Base-by-base conservation (phyloP, 2,329 filamentous ascomycete species). In the Stagonosporopsis vannaccii region DNA sequence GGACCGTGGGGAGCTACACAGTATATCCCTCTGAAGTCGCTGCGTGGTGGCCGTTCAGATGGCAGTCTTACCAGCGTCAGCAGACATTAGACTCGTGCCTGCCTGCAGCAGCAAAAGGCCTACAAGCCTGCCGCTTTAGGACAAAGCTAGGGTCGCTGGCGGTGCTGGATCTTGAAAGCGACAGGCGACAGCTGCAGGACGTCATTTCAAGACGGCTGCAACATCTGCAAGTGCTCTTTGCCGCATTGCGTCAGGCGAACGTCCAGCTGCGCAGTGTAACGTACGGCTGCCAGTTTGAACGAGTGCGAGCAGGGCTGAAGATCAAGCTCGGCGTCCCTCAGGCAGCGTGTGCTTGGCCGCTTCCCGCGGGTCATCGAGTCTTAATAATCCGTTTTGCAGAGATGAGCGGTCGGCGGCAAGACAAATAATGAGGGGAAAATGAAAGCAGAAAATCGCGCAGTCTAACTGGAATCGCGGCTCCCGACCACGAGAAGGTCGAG, bases 381-480 rank as follows among this genome's bases (percentile, higher is more conserved):
- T 54, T 44, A 30, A 32, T 36, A 44, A 50, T 43, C 40, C 20
- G n/a, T 42, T 25, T 42, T 25, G 9, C 22, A 47, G 52, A 50
- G 52, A 56, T 56, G 52, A 56, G 46, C 46, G 52, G 46, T 56
- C 41, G 52, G 53, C 47, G 47, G 53, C 53, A 51, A 26, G 47
- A 41, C 22, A 42, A 49, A 50, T 46, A 43, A 57, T 57, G 53
- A 56, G 52, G 52, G 46, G 52, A 50, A n/a, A n/a, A n/a, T n/a
- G 26, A 45, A 45, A 56, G 37, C 28, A 41, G 52, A 57, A 57
- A 57, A 57, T 57, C 54, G 54, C 54, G 54, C 54, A 57, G 54
- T 43, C 54, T 57, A 57, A 57, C 54, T 52, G 42, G 44, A 56
- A 48, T 49, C 33, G 49, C 44, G 45, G 53, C 47, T 53, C 13